Conservation (phyloP, 148 eudicot genomes). For the Vaccinium myrtillus region DNA sequence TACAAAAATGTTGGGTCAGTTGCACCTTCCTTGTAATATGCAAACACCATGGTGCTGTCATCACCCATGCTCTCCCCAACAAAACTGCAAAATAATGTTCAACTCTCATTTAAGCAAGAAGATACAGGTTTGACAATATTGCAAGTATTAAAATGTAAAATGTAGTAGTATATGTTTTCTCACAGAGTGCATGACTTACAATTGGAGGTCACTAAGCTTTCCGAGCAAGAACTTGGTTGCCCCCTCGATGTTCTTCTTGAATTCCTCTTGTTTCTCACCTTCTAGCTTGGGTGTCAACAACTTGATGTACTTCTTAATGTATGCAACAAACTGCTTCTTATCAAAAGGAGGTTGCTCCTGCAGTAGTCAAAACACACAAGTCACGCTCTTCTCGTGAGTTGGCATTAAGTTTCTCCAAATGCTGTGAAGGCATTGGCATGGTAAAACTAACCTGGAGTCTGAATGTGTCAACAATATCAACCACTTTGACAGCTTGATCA, state of each 20-base stretch:
- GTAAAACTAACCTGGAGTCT: constrained; percentile 53
- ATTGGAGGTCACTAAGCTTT: constrained; percentile 65
- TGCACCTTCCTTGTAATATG: constrained; percentile 74
- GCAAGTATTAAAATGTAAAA: background rate
- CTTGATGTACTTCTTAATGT: constrained; percentile 61
- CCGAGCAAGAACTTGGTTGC: constrained; percentile 56
- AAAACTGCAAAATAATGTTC: constrained; percentile 33
- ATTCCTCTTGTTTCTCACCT: constrained; percentile 39
- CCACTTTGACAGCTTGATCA: constrained; percentile 55
- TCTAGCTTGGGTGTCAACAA: constrained; percentile 49
- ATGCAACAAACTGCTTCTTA: constrained; percentile 57
- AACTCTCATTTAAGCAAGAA: background rate
- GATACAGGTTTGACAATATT: background rate
- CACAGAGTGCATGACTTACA: constrained; percentile 21
- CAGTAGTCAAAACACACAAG: background rate
- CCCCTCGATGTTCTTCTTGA: constrained; percentile 47
- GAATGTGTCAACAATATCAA: constrained; percentile 71
- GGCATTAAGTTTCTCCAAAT: background rate
- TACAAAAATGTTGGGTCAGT: constrained; percentile 70
- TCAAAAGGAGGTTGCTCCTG: constrained; percentile 66
- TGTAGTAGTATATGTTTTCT: background rate
- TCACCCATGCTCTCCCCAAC: constrained; percentile 76
- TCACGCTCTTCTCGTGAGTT: background rate
- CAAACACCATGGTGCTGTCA: constrained; percentile 53
- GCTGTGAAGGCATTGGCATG: background rate